phyloP scores from a whole-genome alignment of 257 asterid species.

The Primulina eburnea region DNA sequence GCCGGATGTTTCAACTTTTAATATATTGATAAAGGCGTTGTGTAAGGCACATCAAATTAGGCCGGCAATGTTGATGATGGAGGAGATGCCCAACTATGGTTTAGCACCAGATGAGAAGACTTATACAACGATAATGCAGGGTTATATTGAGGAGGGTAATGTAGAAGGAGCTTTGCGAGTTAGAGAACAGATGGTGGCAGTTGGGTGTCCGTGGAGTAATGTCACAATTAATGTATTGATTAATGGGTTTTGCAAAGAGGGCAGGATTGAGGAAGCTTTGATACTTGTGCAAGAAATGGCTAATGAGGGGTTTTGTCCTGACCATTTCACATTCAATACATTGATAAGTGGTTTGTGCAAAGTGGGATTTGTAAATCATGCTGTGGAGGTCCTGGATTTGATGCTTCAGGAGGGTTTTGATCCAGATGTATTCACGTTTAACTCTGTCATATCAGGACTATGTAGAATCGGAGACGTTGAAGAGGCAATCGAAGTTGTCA shows the following conservation, averaged over 20 bases:
- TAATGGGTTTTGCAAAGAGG: constrained; percentile 80
- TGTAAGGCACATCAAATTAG: constrained; percentile 91
- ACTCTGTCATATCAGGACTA: constrained; percentile 74
- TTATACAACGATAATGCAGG: constrained; percentile 82
- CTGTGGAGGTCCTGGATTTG: constrained; percentile 69
- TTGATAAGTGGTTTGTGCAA: constrained; percentile 79
- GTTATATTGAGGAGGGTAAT: constrained; percentile 78
- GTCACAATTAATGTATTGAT: constrained; percentile 67
- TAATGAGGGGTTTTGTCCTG: constrained; percentile 66
- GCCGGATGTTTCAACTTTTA: constrained; percentile 83
- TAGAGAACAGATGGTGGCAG: constrained; percentile 69
- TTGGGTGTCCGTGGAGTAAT: constrained; percentile 54
- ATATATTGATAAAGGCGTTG: constrained; percentile 76
- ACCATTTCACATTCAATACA: constrained; percentile 67
- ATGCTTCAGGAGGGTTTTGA: constrained; percentile 84
- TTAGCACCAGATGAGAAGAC: constrained; percentile 84
- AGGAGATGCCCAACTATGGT: constrained; percentile 74
- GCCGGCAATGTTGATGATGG: constrained; percentile 90
- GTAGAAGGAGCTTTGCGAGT: constrained; percentile 79
- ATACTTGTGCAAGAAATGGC: constrained; percentile 65
- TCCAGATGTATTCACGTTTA: constrained; percentile 72
- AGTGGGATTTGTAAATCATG: constrained; percentile 74
- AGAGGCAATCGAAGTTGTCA: constrained; percentile 69
- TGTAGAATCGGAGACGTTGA: constrained; percentile 63
- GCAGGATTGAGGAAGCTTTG: constrained; percentile 66